Base-by-base conservation (phyloP, 352 stramenopile genomes). In the Globisporangium parvum region DNA sequence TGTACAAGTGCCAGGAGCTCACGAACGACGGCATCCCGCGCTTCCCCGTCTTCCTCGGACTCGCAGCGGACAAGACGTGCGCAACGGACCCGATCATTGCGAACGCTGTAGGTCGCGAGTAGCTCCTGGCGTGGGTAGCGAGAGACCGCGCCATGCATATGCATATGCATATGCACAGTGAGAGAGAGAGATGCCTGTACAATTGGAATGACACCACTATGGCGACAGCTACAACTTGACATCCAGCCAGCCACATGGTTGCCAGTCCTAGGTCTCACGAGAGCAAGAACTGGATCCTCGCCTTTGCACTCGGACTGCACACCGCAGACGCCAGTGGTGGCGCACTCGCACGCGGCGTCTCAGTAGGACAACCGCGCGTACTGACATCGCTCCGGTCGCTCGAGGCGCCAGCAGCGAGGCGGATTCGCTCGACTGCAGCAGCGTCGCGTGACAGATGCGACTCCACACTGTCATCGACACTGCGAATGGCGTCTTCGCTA, bases 1-100 rank as follows among this genome's bases (percentile, higher is more conserved):
- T 87, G 63, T 90, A 89, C 71, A 87, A 87, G 57, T 92, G 76
- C 40, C 78, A 90, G 56, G 81, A 92, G 60, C 73, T 88, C 45
- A 92, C 77, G 51, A 75, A 76, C 51, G 73, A 73, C 55, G 70
- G 71, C 21, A 81, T 88, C 53, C 81, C 81, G 17, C 74, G 81
- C 11, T 92, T 92, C 67, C 81, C 81, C 0, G 73, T 85, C 26
- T 92, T 86, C 59, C 59, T 87, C 28, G 77, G 77, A 1, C 4
- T 85, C 20, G 73, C 75, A 3, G 73, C 72, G 8, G 77, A 88
- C 57, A 85, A 88, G 51, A 75, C 55, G 23, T 61, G 58, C 14
- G 58, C 76, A 1, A 80, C 53, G 26, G 76, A 87, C 51, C 76
- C 76, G 20, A 54, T 79, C 18, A 79, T 80, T 37, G 57, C 73